phyloP scores from a whole-genome alignment of 129 eudicot species.

The Tagetes patula region DNA sequence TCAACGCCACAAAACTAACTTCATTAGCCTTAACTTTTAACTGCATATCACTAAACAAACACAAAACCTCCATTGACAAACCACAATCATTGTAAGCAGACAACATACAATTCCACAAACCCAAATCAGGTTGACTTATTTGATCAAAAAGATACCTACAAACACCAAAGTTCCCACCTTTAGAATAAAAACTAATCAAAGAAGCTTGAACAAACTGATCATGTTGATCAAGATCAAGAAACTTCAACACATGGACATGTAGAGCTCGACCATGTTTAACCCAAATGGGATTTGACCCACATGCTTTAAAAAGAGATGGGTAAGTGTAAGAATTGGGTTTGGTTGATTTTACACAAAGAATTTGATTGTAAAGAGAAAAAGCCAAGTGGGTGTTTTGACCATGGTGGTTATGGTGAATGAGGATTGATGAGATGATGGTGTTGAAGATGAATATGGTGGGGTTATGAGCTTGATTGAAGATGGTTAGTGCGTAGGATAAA shows the following conservation, averaged over 20 bases:
- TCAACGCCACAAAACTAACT: conserved; percentile 57
- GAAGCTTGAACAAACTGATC: conserved; percentile 71
- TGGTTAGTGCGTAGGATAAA: conserved; percentile 49
- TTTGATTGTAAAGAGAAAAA: conserved; percentile 40
- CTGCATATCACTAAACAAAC: conserved; percentile 59
- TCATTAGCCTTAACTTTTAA: conserved; percentile 53
- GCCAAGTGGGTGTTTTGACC: conserved; percentile 34
- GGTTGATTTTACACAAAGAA: conserved; percentile 34
- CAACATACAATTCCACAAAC: conserved; percentile 63
- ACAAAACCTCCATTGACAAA: conserved; percentile 53
- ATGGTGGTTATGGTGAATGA: conserved; percentile 30
- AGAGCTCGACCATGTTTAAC: conserved; percentile 51
- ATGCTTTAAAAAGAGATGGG: conserved; percentile 76
- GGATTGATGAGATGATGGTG: conserved; percentile 62
- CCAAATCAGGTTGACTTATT: conserved; percentile 58
- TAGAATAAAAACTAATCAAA: conserved; percentile 62
- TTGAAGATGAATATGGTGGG: conserved; percentile 58
- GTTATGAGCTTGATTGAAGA: conserved; percentile 47
- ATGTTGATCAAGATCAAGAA: conserved; percentile 39
- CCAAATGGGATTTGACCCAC: conserved; percentile 51
- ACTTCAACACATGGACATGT: conserved; percentile 60
- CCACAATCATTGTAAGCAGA: conserved; percentile 40
- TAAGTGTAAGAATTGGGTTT: conserved; percentile 65
- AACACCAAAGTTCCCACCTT: conserved; percentile 51
- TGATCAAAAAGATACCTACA: conserved; percentile 49